Evolutionary conservation across 2,329 filamentous ascomycete genomes (phyloP).

Genomic region (Fusarium haematococcum): DNA sequence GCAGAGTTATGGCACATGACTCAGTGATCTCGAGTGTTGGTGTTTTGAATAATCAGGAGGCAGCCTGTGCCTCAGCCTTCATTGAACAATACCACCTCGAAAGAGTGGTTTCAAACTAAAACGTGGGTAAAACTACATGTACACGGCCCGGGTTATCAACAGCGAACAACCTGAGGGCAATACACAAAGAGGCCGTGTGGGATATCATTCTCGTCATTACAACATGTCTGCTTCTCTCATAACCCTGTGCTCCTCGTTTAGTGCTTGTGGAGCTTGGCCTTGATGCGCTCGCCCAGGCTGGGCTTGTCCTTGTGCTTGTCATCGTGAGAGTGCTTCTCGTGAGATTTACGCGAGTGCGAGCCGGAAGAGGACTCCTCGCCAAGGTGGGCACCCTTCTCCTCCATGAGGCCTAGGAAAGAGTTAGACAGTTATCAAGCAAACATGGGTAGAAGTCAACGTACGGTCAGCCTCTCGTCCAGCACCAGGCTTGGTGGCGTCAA

Average conservation of each 20-base stretch:
- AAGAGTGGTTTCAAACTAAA: background rate
- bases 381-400: conserved; percentile 48
- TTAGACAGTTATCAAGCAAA: conserved; percentile 2
- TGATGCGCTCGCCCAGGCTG: conserved; percentile 73
- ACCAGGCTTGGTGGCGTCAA: conserved; percentile 72
- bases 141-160: background rate
- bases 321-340: conserved; percentile 30
- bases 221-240: background rate
- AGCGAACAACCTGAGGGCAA: background rate
- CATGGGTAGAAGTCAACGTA: conserved; percentile 51
- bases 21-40: background rate
- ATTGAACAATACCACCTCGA: background rate
- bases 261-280: conserved; percentile 73
- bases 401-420: conserved; percentile 47
- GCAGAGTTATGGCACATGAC: background rate
- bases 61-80: background rate
- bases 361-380: conserved; percentile 19
- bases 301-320: conserved; percentile 56
- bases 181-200: conserved; percentile 10
- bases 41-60: background rate
- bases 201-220: conserved; percentile 36
- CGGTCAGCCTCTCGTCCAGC: conserved; percentile 76
- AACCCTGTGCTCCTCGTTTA: conserved; percentile 29
- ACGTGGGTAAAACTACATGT: background rate
- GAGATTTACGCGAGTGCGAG: conserved; percentile 3